Evolutionary conservation across 2,329 filamentous ascomycete genomes (phyloP).

Genomic region (Corynespora cassiicola): DNA sequence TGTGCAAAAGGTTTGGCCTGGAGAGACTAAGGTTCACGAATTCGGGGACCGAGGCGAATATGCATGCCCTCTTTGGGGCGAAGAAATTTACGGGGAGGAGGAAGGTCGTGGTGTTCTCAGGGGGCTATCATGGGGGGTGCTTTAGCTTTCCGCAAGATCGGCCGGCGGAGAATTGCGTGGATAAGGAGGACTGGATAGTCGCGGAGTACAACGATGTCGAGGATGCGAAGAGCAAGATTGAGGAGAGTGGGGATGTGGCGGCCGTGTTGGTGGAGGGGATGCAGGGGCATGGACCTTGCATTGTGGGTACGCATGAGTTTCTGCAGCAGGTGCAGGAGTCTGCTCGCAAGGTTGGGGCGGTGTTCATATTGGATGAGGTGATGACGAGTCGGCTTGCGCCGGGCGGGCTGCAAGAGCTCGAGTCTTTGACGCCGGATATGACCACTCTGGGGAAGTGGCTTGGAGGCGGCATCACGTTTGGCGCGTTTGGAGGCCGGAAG

Average conservation of each 20-base stretch:
- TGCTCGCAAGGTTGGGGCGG: slow-evolving; percentile 56
- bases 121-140: slow-evolving; percentile 63
- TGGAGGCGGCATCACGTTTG: slow-evolving; percentile 71
- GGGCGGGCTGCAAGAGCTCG: slow-evolving; percentile 25
- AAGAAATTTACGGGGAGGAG: slow-evolving; percentile 53
- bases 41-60: slow-evolving; percentile 36
- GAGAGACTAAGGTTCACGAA: slow-evolving; percentile 33
- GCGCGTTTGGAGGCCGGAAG: slow-evolving; percentile 67
- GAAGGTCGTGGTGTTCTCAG: slow-evolving; percentile 54
- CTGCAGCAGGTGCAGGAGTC: slow-evolving; percentile 57
- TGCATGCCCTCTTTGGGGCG: slow-evolving; percentile 46
- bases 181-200: slow-evolving; percentile 63
- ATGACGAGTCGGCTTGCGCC: slow-evolving; percentile 30
- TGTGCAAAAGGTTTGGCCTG: slow-evolving; percentile 30
- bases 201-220: slow-evolving; percentile 67
- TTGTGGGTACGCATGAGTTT: slow-evolving; percentile 60
- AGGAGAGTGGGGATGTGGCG: slow-evolving; percentile 55
- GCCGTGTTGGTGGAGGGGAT: slow-evolving; percentile 72
- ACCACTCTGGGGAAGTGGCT: slow-evolving; percentile 72
- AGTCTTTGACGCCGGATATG: slow-evolving; percentile 44
- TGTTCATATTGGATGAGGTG: slow-evolving; percentile 73
- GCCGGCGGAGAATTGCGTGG: slow-evolving; percentile 55
- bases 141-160: slow-evolving; percentile 53
- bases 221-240: slow-evolving; percentile 53
- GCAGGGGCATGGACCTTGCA: slow-evolving; percentile 68